phyloP scores from a whole-genome alignment of 371 early-diverging fungal genomes.

The Lichtheimia ornata region DNA sequence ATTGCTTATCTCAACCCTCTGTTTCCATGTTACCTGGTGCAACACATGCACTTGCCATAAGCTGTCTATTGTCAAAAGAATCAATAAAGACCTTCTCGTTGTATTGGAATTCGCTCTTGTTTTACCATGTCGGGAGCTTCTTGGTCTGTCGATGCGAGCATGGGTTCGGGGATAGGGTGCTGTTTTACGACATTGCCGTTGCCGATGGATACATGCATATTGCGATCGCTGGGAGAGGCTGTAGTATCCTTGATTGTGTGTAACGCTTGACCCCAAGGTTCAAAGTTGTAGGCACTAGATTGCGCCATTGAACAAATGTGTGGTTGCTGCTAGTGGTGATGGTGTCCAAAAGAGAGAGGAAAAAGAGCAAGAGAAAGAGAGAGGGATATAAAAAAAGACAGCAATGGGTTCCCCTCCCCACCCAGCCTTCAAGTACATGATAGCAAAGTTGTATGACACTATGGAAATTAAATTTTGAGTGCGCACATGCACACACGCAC shows the following conservation, averaged over 20 bases:
- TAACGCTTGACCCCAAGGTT: constrained; percentile 8
- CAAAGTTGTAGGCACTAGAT: constrained; percentile 12
- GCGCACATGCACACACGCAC: no score
- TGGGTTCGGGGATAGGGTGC: constrained; percentile 7
- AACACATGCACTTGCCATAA: constrained; percentile 57
- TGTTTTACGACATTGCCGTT: constrained; percentile 1
- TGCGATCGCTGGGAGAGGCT: background rate
- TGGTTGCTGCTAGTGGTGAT: no score
- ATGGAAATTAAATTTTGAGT: no score
- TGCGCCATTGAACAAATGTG: constrained; percentile 3
- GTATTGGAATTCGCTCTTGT: background rate
- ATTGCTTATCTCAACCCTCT: background rate
- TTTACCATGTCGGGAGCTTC: background rate
- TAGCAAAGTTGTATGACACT: no score
- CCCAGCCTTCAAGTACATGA: no score
- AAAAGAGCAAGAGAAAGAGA: no score
- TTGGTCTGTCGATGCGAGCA: constrained; percentile 6
- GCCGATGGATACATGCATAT: background rate
- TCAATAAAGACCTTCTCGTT: background rate
- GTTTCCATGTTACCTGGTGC: constrained; percentile 47
- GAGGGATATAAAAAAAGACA: no score
- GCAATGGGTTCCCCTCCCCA: no score
- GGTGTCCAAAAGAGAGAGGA: no score
- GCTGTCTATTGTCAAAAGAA: constrained; percentile 1
- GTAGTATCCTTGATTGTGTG: background rate